Evolutionary conservation across 345 rosid species (phyloP), one percentile per base, ranked within the genome.

Genomic region (Mercurialis annua): DNA sequence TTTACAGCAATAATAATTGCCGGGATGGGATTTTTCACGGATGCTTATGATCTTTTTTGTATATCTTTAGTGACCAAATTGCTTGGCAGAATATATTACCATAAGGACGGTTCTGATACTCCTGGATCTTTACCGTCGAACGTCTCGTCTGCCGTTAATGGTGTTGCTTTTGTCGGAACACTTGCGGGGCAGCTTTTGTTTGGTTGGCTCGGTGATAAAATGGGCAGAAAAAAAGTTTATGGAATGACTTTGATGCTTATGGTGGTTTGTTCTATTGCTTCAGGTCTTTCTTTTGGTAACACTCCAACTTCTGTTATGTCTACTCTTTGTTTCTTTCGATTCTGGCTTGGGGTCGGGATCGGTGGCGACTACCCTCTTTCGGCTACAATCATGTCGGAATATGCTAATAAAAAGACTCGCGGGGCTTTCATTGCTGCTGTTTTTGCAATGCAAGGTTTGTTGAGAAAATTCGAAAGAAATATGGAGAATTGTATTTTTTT

Each of bases 321-420:
- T 9, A 84, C 92, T 4, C 90, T 90, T 17, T 86, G 94, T 64
- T 90, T 90, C 80, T 90, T 86, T 65, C 82, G 94, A 18, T 88
- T 90, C 75, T 90, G 97, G 97, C 89, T 88, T 1, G 94, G 97
- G 29, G 87, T 87, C 21, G 97, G 97, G 23, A 88, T 88, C 21
- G 97, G 97, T 5, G 92, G 97, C 24, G 92, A 90, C 70, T 86
- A 88, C 65, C 97, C 97, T 8, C 85, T 90, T 38, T 90, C 97
- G 3, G 97, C 94, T 23, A 85, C 97, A 5, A 90, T 88, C 74
- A 88, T 90, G 97, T 88, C 97, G 0, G 97, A 86, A 69, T 88
- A 90, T 29, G 87, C 94, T 1, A 86, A 86, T 62, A 87, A 87
- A 71, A 82, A 68, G 81, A 87, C 92, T n/a, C 84, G 92, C 0